Conservation (phyloP, 2,329 filamentous ascomycete genomes). For the Aulographum hederae region DNA sequence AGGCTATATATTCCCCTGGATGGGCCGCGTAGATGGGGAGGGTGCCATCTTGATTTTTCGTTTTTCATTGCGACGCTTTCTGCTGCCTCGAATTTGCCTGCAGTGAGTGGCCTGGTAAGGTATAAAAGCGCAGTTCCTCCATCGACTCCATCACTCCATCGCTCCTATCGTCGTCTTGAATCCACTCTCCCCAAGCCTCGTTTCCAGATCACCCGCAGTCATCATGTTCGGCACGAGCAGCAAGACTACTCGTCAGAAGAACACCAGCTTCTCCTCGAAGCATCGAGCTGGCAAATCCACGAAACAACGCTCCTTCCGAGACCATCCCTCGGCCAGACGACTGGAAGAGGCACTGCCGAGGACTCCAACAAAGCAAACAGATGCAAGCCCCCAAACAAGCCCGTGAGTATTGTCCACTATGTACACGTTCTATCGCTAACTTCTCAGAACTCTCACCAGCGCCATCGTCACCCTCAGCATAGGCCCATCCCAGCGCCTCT, state of each 20-base stretch:
- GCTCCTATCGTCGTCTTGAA: neutral
- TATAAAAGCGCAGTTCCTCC: neutral
- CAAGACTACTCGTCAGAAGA: no score
- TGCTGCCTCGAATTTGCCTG: neutral
- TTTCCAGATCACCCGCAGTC: neutral
- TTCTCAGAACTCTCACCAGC: conserved; percentile 11
- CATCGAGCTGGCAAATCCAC: conserved; percentile 5
- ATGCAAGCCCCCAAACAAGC: neutral
- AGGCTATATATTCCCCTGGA: neutral
- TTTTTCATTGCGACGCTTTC: neutral
- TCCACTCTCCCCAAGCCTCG: neutral
- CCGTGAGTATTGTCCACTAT: neutral
- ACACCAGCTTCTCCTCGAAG: conserved; percentile 6
- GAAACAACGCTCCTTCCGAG: conserved; percentile 5
- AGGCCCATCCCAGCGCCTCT: conserved; percentile 67
- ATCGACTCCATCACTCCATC: neutral
- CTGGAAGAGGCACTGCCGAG: conserved; percentile 2
- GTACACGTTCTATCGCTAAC: neutral
- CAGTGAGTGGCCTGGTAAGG: neutral
- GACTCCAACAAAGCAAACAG: conserved; percentile 2
- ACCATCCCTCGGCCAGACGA: neutral
- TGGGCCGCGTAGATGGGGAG: no score
- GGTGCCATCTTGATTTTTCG: neutral
- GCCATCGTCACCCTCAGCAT: conserved; percentile 65
- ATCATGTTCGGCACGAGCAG: conserved; percentile 6